Conservation (phyloP, 202 grass and related monocot genomes). For the Bolboschoenoplectus hybrid region DNA sequence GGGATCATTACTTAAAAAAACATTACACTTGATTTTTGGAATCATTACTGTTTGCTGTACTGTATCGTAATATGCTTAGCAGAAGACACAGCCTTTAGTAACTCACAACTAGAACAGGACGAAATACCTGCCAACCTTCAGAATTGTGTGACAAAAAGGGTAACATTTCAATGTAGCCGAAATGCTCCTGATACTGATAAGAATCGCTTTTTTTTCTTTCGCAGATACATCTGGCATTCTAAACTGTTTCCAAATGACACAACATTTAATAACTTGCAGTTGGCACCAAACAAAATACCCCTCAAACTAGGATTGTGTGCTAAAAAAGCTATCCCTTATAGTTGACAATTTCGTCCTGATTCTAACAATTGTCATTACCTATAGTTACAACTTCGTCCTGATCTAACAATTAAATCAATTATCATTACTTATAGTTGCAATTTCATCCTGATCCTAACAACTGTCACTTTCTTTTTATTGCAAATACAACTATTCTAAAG, state of each 20-base stretch:
- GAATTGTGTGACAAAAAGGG: background rate
- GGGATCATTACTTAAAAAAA: background rate
- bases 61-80: background rate
- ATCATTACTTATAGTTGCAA: background rate
- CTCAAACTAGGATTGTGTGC: background rate
- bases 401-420: background rate
- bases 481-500: constrained; percentile 15
- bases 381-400: background rate
- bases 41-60: background rate
- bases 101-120: background rate
- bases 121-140: background rate
- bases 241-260: background rate
- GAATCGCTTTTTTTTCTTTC: background rate
- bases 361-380: background rate
- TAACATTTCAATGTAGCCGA: background rate
- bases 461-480: background rate
- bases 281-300: background rate
- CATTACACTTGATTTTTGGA: background rate
- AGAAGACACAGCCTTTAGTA: background rate
- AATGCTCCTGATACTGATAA: background rate
- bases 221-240: background rate
- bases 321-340: background rate
- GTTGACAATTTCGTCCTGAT: background rate
- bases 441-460: background rate
- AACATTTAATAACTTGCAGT: constrained; percentile 6